Base-by-base conservation (phyloP, 2,329 filamentous ascomycete species). In the Phialemoniopsis sp. region DNA sequence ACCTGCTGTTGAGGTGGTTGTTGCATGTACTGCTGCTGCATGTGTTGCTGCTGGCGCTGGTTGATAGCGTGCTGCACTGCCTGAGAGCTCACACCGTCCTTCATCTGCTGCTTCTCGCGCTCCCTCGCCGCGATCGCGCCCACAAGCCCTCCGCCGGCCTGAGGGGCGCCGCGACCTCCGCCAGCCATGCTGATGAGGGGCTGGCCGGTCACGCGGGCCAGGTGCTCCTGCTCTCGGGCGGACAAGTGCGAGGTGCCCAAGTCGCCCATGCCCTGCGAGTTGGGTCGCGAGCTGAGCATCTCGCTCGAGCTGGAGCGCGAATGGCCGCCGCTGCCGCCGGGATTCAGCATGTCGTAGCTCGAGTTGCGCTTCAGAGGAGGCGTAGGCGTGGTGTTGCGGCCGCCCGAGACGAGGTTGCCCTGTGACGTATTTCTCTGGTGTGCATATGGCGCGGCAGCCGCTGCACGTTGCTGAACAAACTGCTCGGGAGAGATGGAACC, bases 171-270 rank as follows among this genome's bases (percentile, higher is more conserved):
- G 12, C 72, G 74, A 46, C 68, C 67, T 37, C 71, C 70, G 36
- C 74, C 74, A 5, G 74, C 76, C 56, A 94, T 68, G 42, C 77
- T 80, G 50, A 94, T 76, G 36, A 95, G 68, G 0, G 89, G 86
- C 0, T 80, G 82, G 1, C 87, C 86, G 1, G 89, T 95, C 50
- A 88, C 72, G 29, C 86, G 80, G 9, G 89, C 87, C n/a, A 95
- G 76, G 49, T 94, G 85, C 62, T 94, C 88, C 58, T 94, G 89
- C 60, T 95, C 89, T 13, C 85, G 80, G 14, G 89, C 89, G 15
- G 87, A 89, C n/a, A 95, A 70, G 41, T 83, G 77, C 0, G 76
- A 71, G 17, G 54, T 68, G 36, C 67, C 64, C 21, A 84, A 60
- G 41, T 75, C 56, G 31, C 66, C 70, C 9, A 81, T 71, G 10